Conservation (phyloP, 768 basidiomycete genomes). For the Termitomyces sp. region DNA sequence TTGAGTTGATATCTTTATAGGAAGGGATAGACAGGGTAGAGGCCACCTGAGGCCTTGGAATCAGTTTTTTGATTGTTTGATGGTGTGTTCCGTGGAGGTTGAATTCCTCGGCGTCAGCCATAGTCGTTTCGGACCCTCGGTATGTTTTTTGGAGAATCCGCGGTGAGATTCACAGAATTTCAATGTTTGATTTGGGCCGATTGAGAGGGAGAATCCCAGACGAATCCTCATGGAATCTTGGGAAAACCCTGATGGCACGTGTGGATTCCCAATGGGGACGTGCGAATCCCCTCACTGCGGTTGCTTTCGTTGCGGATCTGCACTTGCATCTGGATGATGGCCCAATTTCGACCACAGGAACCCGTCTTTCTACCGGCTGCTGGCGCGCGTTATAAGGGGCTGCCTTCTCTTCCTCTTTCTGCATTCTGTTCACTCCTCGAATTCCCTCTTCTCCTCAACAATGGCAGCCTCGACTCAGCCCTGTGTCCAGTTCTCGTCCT, state of each 20-base stretch:
- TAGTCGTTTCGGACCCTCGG: slow-evolving; percentile 1
- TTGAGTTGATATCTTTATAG: not conserved
- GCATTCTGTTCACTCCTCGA: slow-evolving; percentile 20
- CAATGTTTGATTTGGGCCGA: not conserved
- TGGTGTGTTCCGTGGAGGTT: not conserved
- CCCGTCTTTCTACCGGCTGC: slow-evolving; percentile 15
- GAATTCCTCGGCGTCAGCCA: not conserved
- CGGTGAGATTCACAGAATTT: not conserved
- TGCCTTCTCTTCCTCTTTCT: slow-evolving; percentile 23
- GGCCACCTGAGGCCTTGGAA: not conserved
- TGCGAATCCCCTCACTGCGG: slow-evolving; percentile 18
- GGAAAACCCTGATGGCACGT: slow-evolving; percentile 12
- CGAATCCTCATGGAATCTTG: not conserved
- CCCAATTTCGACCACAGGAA: slow-evolving; percentile 27
- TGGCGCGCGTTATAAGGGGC: slow-evolving; percentile 23
- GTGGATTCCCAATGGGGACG: slow-evolving; percentile 9
- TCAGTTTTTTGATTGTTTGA: not conserved
- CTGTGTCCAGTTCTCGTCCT: slow-evolving; percentile 40
- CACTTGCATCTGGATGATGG: slow-evolving; percentile 11
- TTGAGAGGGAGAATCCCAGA: not conserved
- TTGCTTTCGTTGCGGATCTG: slow-evolving; percentile 33
- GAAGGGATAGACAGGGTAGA: not conserved
- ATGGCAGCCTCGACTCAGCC: slow-evolving; percentile 37
- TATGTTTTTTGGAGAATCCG: slow-evolving; percentile 8
- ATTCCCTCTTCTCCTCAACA: slow-evolving; percentile 16